These are phyloP conservation scores for Euphorbia corollata DNA, from an alignment of 441 rosid species.

Conservation along the genomic window DNA sequence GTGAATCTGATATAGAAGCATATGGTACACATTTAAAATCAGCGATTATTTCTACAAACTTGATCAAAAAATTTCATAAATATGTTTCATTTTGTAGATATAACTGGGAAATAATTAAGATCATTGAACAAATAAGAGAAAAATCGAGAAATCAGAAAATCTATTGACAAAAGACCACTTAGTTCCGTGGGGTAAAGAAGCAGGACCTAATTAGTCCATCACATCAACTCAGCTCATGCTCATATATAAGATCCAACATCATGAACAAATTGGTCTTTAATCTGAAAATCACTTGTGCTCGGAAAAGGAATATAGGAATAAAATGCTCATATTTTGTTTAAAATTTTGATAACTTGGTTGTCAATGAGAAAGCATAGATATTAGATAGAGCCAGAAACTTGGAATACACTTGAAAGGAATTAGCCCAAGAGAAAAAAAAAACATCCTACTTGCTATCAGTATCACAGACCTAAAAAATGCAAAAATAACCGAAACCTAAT, in stretches of 20 bases:
- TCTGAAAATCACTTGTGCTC: neutral
- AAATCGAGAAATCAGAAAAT: neutral
- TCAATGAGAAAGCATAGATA: neutral
- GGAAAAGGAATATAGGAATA: slow-evolving; percentile 3
- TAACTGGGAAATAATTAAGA: neutral
- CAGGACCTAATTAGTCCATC: neutral
- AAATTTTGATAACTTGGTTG: neutral
- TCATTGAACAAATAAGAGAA: neutral
- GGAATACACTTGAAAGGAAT: neutral
- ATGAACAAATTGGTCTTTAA: neutral
- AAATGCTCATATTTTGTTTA: neutral
- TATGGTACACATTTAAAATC: neutral
- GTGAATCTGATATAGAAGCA: neutral
- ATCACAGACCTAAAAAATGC: neutral
- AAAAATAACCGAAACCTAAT: neutral
- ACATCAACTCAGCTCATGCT: neutral
- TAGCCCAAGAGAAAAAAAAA: neutral
- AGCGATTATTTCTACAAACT: neutral
- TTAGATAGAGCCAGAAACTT: neutral
- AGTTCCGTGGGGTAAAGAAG: neutral
- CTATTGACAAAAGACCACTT: neutral
- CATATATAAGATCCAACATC: neutral
- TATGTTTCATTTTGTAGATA: neutral
- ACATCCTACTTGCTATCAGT: neutral
- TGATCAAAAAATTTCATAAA: neutral